Conservation (phyloP, 1,284 basidiomycete genomes). For the Pholiota adiposa region DNA sequence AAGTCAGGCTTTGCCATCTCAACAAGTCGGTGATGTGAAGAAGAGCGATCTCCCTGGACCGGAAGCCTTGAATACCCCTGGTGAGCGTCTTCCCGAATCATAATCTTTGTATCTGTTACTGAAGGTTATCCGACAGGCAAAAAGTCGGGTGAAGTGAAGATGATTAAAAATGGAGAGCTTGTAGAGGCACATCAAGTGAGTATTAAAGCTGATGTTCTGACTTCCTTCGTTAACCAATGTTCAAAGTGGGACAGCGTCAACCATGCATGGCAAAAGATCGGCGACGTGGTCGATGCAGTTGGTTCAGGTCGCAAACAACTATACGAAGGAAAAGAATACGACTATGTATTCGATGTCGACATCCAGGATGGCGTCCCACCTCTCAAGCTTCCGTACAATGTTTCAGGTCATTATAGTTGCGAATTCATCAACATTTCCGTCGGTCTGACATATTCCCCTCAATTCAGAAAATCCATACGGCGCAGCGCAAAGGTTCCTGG, state of each 20-base stretch:
- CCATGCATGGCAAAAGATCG: constrained; percentile 88
- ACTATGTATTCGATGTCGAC: constrained; percentile 99
- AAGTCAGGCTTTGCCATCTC: constrained; percentile 68
- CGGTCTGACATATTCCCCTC: constrained; percentile 4
- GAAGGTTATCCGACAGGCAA: constrained; percentile 57
- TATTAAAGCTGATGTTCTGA: background rate
- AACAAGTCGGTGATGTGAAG: constrained; percentile 92
- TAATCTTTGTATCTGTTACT: background rate
- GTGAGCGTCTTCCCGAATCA: constrained; percentile 42
- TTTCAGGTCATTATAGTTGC: constrained; percentile 57
- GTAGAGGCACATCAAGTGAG: constrained; percentile 89
- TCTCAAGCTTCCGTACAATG: constrained; percentile 94
- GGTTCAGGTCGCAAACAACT: constrained; percentile 88
- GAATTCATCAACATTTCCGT: constrained; percentile 4
- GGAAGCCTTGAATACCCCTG: constrained; percentile 79
- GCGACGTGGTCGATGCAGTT: constrained; percentile 94
- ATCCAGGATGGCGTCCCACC: constrained; percentile 92
- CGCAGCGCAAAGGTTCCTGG: constrained; percentile 90
- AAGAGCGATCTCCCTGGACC: constrained; percentile 85
- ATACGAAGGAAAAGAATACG: constrained; percentile 92
- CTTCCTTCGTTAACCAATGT: background rate
- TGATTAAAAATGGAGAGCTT: constrained; percentile 79
- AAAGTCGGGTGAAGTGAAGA: constrained; percentile 91
- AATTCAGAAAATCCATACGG: constrained; percentile 86
- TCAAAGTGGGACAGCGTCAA: constrained; percentile 77